A percentile compares a stretch with the other conserved stretches of the same genome.
Conservation (phyloP, 2,329 filamentous ascomycete species). For the Bipolaris gigantea region DNA sequence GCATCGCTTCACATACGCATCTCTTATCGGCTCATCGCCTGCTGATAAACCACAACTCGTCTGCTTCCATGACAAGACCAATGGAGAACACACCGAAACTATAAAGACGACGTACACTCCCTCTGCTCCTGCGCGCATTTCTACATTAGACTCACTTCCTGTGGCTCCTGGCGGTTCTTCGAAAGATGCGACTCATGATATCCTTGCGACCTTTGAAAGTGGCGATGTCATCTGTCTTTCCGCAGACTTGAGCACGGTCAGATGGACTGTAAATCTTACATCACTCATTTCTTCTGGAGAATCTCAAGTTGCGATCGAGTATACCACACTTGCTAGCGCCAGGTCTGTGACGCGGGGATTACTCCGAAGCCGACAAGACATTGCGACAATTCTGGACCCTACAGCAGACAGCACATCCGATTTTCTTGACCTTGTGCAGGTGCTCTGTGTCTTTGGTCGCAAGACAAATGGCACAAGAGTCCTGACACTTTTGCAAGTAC, state of each 20-base stretch:
- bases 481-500: conserved; percentile 35
- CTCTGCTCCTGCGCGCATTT: conserved; percentile 27
- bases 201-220: conserved; percentile 62
- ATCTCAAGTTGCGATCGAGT: conserved; percentile 32
- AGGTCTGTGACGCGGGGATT: conserved; percentile 49
- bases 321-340: conserved; percentile 40
- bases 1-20: conserved; percentile 60
- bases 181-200: conserved; percentile 40
- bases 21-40: conserved; percentile 50
- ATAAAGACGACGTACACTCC: conserved; percentile 38
- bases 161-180: conserved; percentile 20
- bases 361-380: conserved; percentile 50
- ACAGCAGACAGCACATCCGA: conserved; percentile 30
- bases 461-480: conserved; percentile 18
- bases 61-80: conserved; percentile 56
- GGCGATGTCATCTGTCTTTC: conserved; percentile 65
- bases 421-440: conserved; percentile 39
- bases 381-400: conserved; percentile 45
- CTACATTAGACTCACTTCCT: conserved; percentile 40
- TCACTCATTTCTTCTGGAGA: conserved; percentile 21
- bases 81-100: conserved; percentile 40
- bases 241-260: conserved; percentile 50
- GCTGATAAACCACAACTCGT: conserved; percentile 56
- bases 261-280: conserved; percentile 38
- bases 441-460: conserved; percentile 40